Percentiles rank a stretch among this genome's conserved stretches.
Evolutionary conservation across 331 rosid species (phyloP).

Genomic region (Cydonia oblonga): DNA sequence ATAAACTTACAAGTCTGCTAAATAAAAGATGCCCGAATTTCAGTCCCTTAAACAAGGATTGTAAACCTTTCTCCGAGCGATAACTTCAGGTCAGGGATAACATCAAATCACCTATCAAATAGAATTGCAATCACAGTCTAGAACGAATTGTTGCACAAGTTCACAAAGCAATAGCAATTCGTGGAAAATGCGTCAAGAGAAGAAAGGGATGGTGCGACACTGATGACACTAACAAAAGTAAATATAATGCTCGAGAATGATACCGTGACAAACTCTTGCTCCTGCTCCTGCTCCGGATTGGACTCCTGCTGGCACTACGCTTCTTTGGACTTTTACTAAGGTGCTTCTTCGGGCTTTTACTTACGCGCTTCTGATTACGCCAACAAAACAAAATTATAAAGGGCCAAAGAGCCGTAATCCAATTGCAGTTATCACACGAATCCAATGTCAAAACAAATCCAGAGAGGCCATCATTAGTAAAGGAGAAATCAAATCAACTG

Average conservation of each 20-base stretch:
- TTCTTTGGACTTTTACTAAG: conserved; percentile 50
- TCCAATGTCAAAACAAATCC: too few relatives aligned
- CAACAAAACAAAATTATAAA: conserved; percentile 6
- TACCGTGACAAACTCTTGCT: conserved; percentile 90
- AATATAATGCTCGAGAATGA: background rate
- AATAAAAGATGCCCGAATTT: background rate
- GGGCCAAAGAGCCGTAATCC: background rate
- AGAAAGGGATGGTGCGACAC: background rate
- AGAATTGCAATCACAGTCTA: background rate
- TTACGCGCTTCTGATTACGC: conserved; percentile 37
- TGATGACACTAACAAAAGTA: background rate
- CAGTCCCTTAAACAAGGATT: background rate
- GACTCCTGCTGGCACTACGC: conserved; percentile 73
- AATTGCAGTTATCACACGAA: background rate
- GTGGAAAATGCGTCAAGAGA: background rate
- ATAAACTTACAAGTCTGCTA: background rate
- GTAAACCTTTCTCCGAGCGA: background rate
- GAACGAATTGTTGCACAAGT: background rate
- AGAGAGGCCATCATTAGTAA: background rate
- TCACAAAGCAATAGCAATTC: background rate
- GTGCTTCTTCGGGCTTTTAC: conserved; percentile 62
- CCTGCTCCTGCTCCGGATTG: conserved; percentile 49
- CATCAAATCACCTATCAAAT: background rate
- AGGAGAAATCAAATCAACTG: background rate
- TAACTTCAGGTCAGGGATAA: background rate